A percentile compares a stretch with the other conserved stretches of the same genome.
Conservation (phyloP, 331 rosid species). For the Stylosanthes scabra region DNA sequence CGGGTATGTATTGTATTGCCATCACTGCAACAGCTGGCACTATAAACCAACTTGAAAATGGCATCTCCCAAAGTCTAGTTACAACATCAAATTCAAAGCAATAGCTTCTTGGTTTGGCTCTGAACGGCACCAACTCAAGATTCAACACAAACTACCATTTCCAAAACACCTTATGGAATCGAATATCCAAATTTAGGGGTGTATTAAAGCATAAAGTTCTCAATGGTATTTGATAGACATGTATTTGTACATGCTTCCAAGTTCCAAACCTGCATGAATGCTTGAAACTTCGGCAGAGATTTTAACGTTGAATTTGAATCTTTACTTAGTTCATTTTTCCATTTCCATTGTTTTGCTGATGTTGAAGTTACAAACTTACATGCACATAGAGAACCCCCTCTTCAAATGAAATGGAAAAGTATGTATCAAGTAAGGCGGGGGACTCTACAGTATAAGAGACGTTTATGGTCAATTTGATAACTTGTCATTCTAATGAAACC, state of each 20-base stretch:
- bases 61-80: too few species aligned
- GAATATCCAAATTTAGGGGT: slow-evolving; percentile 2
- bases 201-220: not conserved
- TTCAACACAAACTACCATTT: not conserved
- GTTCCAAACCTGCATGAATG: not conserved
- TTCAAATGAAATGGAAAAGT: slow-evolving; percentile 28
- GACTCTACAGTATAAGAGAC: slow-evolving; percentile 34
- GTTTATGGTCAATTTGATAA: slow-evolving; percentile 37
- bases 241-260: not conserved
- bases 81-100: too few species aligned
- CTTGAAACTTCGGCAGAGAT: not conserved
- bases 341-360: slow-evolving; percentile 28
- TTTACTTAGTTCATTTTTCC: slow-evolving; percentile 36
- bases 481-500: slow-evolving; percentile 41
- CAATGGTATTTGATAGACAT: slow-evolving; percentile 1
- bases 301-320: slow-evolving; percentile 34
- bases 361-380: slow-evolving; percentile 40
- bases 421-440: slow-evolving; percentile 34
- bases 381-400: slow-evolving; percentile 42
- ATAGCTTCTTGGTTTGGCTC: not conserved
- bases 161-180: not conserved
- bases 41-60: too few species aligned
- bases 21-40: too few species aligned
- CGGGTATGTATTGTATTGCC: too few species aligned
- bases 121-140: not conserved